A percentile compares a stretch with the other conserved stretches of the same genome.
Evolutionary conservation across 176 grass and related monocot species (phyloP).

Genomic region (Aegilops longissima): DNA sequence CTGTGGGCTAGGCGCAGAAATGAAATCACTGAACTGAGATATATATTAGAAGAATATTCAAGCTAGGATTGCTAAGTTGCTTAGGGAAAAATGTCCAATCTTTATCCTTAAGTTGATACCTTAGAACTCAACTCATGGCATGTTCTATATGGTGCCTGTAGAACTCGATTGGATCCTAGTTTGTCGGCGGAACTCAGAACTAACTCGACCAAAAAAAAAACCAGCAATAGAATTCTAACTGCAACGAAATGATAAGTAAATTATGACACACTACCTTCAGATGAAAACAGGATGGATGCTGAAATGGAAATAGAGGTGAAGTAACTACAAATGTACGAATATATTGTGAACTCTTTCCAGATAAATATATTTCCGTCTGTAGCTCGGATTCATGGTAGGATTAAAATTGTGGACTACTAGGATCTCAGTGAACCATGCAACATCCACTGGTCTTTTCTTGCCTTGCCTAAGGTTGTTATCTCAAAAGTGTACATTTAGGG

Average conservation of each 20-base stretch:
- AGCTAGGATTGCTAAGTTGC: background rate
- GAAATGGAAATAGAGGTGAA: background rate
- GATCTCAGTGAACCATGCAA: background rate
- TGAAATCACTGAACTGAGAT: background rate
- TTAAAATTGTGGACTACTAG: background rate
- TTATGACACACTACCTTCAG: background rate
- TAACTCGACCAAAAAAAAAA: background rate
- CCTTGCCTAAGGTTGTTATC: background rate
- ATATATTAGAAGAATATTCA: background rate
- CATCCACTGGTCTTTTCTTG: background rate
- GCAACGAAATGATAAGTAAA: background rate
- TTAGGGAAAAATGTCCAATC: background rate
- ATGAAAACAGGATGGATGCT: background rate
- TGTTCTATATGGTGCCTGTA: background rate
- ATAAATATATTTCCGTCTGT: background rate
- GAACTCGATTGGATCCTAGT: background rate
- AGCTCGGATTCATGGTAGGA: background rate
- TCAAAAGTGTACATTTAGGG: background rate
- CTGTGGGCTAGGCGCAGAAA: background rate
- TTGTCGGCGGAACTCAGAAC: background rate
- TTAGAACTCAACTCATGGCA: background rate
- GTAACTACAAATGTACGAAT: background rate
- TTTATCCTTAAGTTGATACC: background rate
- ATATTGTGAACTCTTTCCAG: background rate
- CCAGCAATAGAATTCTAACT: background rate